Evolutionary conservation across 2,329 filamentous ascomycete species (phyloP), one percentile per base, ranked within the genome.

Genomic region (Colletotrichum somersetense): DNA sequence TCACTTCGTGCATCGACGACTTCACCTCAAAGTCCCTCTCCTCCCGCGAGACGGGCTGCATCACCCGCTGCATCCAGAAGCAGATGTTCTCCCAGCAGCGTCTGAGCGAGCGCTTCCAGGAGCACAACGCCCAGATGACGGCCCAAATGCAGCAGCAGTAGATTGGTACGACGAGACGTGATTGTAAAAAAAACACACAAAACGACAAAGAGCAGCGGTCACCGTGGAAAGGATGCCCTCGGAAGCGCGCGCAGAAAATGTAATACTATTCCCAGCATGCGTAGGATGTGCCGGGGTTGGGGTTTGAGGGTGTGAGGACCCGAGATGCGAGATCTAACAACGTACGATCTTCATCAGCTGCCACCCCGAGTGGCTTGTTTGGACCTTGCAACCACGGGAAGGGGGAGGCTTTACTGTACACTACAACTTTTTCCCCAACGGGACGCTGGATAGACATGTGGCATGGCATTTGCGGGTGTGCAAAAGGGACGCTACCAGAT

Each of bases 21-120:
- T 99, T 99, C 89, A 97, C 95, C 80, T 97, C 95, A 85, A 98
- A 98, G 87, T 93, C 94, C 61, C 90, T 99, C 76, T 92, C 93
- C 75, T 89, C 91, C 76, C 92, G 94, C 81, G 96, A 99, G 86
- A 93, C 93, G 80, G 92, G 93, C 82, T 99, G 96, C 86, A 91
- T 98, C 79, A 91, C 94, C 85, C 93, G 95, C 79, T 99, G 96
- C 84, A 95, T 98, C 74, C 93, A 96, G 85, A 99, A 99, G 88
- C 94, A 94, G 84, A 92, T 98, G 88, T 96, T 97, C 83, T 92
- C 92, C 75, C 94, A 94, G 75, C 94, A 96, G 84, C 92, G 96
- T 73, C 88, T 99, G 78, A 94, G 95, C 79, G 93, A 97, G 84
- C 91, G 96, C 75, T 99, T 98, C 89, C 88, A 90, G 80, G 90